phyloP scores from a whole-genome alignment of 2,329 filamentous ascomycete genomes.

The Colletotrichum coccodes region DNA sequence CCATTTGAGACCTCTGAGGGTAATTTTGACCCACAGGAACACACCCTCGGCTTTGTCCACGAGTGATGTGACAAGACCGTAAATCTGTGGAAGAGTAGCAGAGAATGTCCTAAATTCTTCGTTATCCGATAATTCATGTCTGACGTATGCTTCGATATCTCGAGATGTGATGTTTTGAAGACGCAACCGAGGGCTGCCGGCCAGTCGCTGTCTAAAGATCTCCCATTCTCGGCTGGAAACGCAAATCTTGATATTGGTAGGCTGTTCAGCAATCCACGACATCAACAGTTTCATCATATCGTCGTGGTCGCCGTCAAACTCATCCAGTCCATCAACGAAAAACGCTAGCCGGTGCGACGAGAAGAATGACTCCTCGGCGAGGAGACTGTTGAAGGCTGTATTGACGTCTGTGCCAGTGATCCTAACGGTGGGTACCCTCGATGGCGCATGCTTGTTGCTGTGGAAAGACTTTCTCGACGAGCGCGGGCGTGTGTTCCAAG shows the following conservation, averaged over 20 bases:
- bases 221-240: slow-evolving; percentile 7
- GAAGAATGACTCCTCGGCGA: background rate
- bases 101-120: background rate
- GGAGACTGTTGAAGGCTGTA: background rate
- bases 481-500: background rate
- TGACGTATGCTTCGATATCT: background rate
- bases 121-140: background rate
- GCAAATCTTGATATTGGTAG: background rate
- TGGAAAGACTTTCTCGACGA: background rate
- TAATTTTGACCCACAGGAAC: background rate
- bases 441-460: background rate
- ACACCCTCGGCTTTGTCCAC: background rate
- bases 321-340: slow-evolving; percentile 17
- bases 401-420: too few relatives aligned
- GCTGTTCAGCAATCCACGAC: background rate
- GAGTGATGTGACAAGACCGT: background rate
- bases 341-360: background rate
- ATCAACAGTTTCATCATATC: background rate
- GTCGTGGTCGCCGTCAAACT: slow-evolving; percentile 13
- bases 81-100: rapidly evolving
- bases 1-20: background rate
- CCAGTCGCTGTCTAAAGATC: background rate
- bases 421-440: too few relatives aligned
- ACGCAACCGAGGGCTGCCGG: background rate
- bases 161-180: background rate